Conservation (phyloP, 1,139 yeast genomes). For the Diutina rugosa region DNA sequence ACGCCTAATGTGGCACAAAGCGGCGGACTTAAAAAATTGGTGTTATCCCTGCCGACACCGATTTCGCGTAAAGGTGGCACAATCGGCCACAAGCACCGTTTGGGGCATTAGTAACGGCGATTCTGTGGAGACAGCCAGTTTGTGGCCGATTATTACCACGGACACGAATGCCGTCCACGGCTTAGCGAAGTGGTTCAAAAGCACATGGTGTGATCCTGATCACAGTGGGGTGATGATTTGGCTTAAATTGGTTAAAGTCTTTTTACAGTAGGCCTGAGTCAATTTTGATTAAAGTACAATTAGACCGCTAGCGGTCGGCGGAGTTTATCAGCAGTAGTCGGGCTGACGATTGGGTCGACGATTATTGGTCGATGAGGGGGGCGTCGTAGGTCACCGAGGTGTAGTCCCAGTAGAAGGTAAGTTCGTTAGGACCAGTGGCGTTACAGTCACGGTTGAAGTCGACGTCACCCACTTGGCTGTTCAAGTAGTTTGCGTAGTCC, state of each 20-base stretch:
- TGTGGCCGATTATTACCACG: neutral
- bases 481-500: neutral
- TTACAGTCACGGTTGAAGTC: neutral
- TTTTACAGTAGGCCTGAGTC: no score
- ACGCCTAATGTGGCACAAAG: neutral
- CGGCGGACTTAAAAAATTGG: neutral
- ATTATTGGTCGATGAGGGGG: neutral
- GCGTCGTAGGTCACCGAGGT: neutral
- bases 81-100: neutral
- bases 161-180: no score
- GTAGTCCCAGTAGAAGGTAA: slow-evolving; percentile 3
- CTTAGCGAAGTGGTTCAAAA: no score
- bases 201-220: no score
- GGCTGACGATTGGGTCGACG: no score
- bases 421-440: neutral
- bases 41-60: neutral
- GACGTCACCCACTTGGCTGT: neutral
- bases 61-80: neutral
- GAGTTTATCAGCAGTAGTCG: no score
- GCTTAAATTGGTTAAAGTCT: no score
- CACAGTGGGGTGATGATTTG: no score
- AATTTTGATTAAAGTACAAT: no score
- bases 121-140: neutral
- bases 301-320: no score
- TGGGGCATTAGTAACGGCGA: neutral